phyloP scores from a whole-genome alignment of 2,329 filamentous ascomycete species.

The Diaporthe vaccinii region DNA sequence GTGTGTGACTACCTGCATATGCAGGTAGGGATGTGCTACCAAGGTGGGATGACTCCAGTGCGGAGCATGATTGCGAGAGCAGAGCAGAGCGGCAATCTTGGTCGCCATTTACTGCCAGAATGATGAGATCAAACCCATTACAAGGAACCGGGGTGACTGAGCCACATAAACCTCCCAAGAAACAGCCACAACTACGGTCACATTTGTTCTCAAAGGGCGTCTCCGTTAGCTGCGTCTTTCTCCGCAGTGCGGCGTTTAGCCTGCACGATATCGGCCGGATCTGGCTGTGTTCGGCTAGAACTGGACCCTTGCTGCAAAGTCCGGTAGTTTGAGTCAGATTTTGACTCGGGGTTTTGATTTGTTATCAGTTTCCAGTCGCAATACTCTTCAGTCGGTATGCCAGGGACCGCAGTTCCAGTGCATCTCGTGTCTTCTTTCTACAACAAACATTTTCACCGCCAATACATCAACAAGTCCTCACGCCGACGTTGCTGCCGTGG shows the following conservation, averaged over 20 bases:
- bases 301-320: constrained; percentile 16
- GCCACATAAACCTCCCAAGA: not conserved
- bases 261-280: constrained; percentile 27
- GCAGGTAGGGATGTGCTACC: constrained; percentile 1
- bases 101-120: not conserved
- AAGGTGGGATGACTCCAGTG: not conserved
- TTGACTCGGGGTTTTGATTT: not conserved
- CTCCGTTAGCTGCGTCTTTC: not conserved
- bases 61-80: constrained; percentile 23
- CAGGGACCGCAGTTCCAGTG: not conserved
- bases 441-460: not conserved
- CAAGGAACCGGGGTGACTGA: not conserved
- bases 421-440: not conserved
- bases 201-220: constrained; percentile 3
- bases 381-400: not conserved
- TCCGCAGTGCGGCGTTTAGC: constrained; percentile 21
- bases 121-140: not conserved
- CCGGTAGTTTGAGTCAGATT: constrained; percentile 21
- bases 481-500: not conserved
- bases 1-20: not conserved
- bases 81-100: not conserved
- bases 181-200: not conserved
- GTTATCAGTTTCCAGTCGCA: constrained; percentile 8
- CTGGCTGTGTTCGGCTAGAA: constrained; percentile 12
- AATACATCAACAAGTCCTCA: not conserved